phyloP scores from a whole-genome alignment of 23 red algal species.

The Gracilaria domingensis region DNA sequence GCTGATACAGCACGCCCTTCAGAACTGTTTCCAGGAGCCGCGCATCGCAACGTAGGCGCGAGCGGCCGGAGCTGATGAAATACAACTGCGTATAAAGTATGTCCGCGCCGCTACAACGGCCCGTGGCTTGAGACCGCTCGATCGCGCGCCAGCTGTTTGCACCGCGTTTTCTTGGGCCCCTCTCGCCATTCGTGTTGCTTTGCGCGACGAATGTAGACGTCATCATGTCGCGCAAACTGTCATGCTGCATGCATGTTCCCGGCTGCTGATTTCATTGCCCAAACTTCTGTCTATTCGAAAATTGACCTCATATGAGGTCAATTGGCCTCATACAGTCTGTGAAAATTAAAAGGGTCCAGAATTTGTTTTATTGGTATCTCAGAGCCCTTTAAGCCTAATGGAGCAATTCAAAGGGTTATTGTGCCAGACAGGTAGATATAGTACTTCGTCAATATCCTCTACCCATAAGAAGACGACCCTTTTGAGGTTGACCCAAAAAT shows the following conservation, averaged over 20 bases:
- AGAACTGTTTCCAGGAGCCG: background rate
- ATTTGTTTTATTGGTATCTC: no score
- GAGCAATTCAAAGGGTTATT: no score
- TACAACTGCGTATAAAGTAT: background rate
- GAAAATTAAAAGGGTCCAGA: no score
- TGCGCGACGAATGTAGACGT: background rate
- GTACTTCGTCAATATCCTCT: no score
- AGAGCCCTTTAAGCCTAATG: no score
- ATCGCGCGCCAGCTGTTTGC: background rate
- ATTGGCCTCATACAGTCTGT: no score
- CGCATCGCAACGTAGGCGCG: background rate
- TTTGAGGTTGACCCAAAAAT: no score
- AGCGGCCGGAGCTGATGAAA: conserved; percentile 5
- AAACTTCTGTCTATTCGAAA: no score
- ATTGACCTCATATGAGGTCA: no score
- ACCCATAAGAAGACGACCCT: no score
- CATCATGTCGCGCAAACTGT: background rate
- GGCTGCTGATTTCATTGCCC: no score
- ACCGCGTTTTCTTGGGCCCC: background rate
- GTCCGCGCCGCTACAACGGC: background rate
- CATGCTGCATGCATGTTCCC: background rate
- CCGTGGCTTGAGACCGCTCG: background rate
- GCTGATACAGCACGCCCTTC: background rate
- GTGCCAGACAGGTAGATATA: no score
- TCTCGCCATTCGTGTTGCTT: background rate